Evolutionary conservation across 257 asterid genomes (phyloP).

Genomic region (Knoxia roxburghii): DNA sequence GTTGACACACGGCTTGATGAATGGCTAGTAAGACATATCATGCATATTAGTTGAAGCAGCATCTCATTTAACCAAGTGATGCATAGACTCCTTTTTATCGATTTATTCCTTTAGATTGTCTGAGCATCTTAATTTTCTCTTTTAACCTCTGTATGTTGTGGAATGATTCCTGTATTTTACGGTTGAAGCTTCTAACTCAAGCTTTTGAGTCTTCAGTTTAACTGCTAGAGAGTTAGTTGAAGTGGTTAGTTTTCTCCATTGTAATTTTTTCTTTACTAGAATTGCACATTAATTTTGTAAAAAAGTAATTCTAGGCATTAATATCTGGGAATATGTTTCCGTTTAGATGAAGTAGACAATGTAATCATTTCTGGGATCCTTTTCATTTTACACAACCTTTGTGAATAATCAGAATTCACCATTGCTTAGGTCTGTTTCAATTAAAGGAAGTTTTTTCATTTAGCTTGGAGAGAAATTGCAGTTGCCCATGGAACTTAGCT

Average conservation of each 20-base stretch:
- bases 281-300: background rate
- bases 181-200: background rate
- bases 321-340: background rate
- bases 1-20: background rate
- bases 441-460: background rate
- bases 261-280: background rate
- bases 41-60: background rate
- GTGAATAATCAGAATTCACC: background rate
- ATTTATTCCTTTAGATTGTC: background rate
- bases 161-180: background rate
- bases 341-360: background rate
- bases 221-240: background rate
- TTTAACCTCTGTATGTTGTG: background rate
- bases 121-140: background rate
- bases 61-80: background rate
- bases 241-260: background rate
- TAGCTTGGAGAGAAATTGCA: background rate
- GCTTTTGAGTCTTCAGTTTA: background rate
- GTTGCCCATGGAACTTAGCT: background rate
- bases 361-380: background rate
- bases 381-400: background rate
- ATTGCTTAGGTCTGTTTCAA: background rate
- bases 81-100: background rate
- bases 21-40: background rate
- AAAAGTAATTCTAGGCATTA: background rate